Evolutionary conservation across 805 yeast species (phyloP).

Genomic region (Huiozyma sinensis): DNA sequence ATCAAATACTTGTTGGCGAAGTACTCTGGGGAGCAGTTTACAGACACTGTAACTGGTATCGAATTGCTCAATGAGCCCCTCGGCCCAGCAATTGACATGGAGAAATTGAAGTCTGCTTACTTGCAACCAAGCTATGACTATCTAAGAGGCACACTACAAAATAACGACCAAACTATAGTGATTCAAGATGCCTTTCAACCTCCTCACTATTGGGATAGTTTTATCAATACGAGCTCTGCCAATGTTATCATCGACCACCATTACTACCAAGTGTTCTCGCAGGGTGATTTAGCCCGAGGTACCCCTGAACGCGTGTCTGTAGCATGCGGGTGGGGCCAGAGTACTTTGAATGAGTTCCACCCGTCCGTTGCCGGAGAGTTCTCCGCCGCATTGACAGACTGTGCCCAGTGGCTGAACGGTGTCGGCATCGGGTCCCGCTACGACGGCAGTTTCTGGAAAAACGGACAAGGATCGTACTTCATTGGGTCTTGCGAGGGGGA

Average conservation of each 20-base stretch:
- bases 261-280: constrained; percentile 76
- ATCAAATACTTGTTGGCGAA: constrained; percentile 44
- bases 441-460: constrained; percentile 42
- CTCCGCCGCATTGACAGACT: constrained; percentile 88
- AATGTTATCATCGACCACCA: constrained; percentile 80
- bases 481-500: constrained; percentile 54
- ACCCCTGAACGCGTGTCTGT: constrained; percentile 51
- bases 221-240: constrained; percentile 40
- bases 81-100: constrained; percentile 56
- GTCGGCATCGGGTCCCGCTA: constrained; percentile 74
- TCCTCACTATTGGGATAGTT: constrained; percentile 51
- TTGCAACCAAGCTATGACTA: constrained; percentile 52
- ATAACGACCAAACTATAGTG: constrained; percentile 42
- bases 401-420: constrained; percentile 84
- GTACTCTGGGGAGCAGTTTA: constrained; percentile 51
- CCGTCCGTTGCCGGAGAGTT: constrained; percentile 83
- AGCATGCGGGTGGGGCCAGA: constrained; percentile 43
- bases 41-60: constrained; percentile 71
- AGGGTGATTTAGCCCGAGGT: constrained; percentile 45
- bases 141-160: constrained; percentile 43
- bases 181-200: constrained; percentile 77
- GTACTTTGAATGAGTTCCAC: constrained; percentile 42
- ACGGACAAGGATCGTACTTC: constrained; percentile 25
- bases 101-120: constrained; percentile 42
- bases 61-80: constrained; percentile 86